Evolutionary conservation across 139 green algal species (phyloP), one percentile per base, ranked within the genome.

Genomic region (Chlorella sorokiniana): DNA sequence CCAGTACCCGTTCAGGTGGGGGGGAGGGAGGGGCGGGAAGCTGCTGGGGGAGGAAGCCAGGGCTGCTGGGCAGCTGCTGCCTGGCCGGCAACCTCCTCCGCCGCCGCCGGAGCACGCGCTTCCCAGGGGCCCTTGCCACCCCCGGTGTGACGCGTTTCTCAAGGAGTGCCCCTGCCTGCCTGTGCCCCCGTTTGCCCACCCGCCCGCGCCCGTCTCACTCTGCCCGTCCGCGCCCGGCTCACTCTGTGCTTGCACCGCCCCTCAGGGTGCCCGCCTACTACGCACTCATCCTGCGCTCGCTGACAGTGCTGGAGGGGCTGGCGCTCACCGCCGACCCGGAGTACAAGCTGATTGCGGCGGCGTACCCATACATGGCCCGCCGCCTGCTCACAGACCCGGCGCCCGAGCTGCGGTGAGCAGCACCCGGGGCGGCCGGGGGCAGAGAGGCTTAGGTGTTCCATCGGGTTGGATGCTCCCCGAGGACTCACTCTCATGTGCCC

Each of bases 301-400:
- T 99, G 42, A 98, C 95, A 0, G 96, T 99, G 69, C 92, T 99
- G 72, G 96, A 99, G 84, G 96, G 95, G 9, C 83, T 98, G 38
- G 94, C 95, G 2, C 81, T 92, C 45, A 84, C 79, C 31, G 85
- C 86, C 33, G 83, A 92, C 75, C 72, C 63, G 23, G 45, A 86
- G n/a, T 97, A 98, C 91, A 97, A 96, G 88, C 93, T 98, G 56
- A 91, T 99, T 45, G 96, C 79, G 3, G 78, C 83, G 51, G 96
- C 96, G 10, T 99, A 99, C 89, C 96, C 97, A 4, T 99, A 99
- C 90, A 96, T 99, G 89, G 96, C 96, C 1, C 83, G 88, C 2
- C 88, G 97, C 23, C 90, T 99, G 71, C 91, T 99, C 18, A 98
- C 95, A 1, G 97, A 99, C 87, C 92, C 93, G 0, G 87, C 91